phyloP scores from a whole-genome alignment of 78 protist species.

The Dictyostelium capitatum region DNA sequence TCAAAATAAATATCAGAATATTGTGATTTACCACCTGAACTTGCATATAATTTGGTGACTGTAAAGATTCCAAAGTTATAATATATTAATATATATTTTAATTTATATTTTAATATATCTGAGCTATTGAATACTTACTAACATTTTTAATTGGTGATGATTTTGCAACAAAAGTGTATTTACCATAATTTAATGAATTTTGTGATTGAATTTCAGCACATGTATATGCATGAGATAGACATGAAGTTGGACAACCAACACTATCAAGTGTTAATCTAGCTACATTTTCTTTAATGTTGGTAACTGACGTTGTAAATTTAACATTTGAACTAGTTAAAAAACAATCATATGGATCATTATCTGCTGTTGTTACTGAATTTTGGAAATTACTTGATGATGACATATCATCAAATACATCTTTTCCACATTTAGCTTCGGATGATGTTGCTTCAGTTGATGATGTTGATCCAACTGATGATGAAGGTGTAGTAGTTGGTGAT shows the following conservation, averaged over 20 bases:
- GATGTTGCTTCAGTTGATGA: background rate
- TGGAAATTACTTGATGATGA: conserved; percentile 2
- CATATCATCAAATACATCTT: background rate
- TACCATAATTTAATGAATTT: conserved; percentile 8
- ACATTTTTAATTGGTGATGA: conserved; percentile 7
- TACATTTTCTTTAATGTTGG: background rate
- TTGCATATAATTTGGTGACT: conserved; percentile 2
- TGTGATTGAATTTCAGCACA: conserved; percentile 15
- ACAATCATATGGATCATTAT: conserved; percentile 19
- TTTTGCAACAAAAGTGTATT: background rate
- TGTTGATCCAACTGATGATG: background rate
- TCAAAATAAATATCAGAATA: conserved; percentile 24
- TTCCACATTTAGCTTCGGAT: background rate
- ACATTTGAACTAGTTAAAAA: background rate
- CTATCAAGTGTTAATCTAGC: background rate
- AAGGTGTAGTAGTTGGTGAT: background rate
- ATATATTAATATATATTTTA: background rate
- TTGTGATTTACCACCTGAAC: background rate
- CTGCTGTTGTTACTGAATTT: background rate
- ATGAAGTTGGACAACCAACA: conserved; percentile 34
- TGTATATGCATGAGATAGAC: background rate
- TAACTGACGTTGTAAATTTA: background rate
- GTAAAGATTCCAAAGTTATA: background rate
- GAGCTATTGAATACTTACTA: conserved; percentile 20
- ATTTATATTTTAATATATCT: background rate